Base-by-base conservation (phyloP, 805 yeast genomes). In the Kluyveromyces aestuarii region DNA sequence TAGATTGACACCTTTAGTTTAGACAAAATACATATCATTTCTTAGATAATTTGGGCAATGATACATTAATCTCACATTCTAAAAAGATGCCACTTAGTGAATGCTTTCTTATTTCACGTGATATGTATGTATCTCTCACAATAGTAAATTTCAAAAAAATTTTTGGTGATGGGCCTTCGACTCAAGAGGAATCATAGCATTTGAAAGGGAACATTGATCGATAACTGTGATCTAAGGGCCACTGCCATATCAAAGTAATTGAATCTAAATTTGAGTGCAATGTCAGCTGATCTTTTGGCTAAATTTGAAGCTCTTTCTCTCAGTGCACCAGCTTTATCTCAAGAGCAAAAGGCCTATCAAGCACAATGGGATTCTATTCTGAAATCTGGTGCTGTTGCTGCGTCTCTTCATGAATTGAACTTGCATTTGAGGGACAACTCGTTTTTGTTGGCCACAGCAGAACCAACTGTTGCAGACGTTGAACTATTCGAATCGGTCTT, bases 351-450 rank as follows among this genome's bases (percentile, higher is more conserved):
- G 60, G 96, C 96, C 19, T 73, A 82, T 55, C 74, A 77, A 54
- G 76, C 89, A 35, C 96, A 90, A 69, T 86, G 91, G 83, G 73
- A 74, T 50, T 81, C 95, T 5, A 73, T 89, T 46, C 74, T 90
- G n/a, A 66, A 72, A 49, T 53, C 63, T 30, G 64, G 64, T 46
- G 74, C 83, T 57, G 68, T 86, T 54, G 81, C 84, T 41, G 75
- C 71, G 47, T 61, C 74, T 25, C 63, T 76, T 48, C 64, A 72
- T n/a, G 72, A 78, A 49, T 77, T 93, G 58, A 90, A 90, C 68
- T 79, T 79, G 50, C 70, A 75, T 45, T 76, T 91, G 59, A 82
- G 84, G 66, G 70, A 75, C 49, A 72, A 76, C 56, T 84, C 96
- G 36, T 93, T 79, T 64, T 67, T 90, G 27, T 71, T 81, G 27